Conservation (phyloP, 345 rosid species). For the Eucalyptus pauciflora region DNA sequence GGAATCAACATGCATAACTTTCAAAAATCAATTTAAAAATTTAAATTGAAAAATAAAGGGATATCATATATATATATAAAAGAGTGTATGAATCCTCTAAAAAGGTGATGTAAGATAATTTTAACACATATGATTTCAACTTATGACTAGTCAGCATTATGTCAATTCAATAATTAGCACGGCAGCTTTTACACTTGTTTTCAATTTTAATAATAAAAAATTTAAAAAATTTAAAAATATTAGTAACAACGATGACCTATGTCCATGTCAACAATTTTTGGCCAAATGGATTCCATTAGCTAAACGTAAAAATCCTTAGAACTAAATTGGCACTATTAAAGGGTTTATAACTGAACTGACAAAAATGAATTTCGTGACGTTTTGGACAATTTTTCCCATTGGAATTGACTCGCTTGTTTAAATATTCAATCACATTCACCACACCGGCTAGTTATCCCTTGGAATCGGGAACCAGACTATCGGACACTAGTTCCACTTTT, state of each 20-base stretch:
- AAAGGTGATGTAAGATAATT: too few species aligned
- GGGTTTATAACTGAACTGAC: rapidly evolving
- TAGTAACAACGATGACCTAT: too few species aligned
- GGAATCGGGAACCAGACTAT: rapidly evolving
- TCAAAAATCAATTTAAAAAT: not conserved
- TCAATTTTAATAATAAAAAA: not conserved
- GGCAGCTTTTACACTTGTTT: not conserved
- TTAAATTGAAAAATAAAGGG: not conserved
- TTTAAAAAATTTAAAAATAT: too few species aligned
- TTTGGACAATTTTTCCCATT: too few species aligned
- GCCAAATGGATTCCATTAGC: too few species aligned
- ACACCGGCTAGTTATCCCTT: too few species aligned
- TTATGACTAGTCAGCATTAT: not conserved
- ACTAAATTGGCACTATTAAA: rapidly evolving
- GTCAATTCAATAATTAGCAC: not conserved
- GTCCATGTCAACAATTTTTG: too few species aligned
- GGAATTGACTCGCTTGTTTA: too few species aligned
- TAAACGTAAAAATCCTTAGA: too few species aligned
- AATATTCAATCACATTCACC: too few species aligned
- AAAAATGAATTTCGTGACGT: rapidly evolving
- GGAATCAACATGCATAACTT: not conserved
- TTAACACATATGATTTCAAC: too few species aligned
- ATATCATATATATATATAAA: rapidly evolving
- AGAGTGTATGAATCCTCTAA: not conserved
- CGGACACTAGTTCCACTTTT: too few species aligned